Base-by-base conservation (phyloP, 345 rosid genomes). In the Alliaria petiolata region DNA sequence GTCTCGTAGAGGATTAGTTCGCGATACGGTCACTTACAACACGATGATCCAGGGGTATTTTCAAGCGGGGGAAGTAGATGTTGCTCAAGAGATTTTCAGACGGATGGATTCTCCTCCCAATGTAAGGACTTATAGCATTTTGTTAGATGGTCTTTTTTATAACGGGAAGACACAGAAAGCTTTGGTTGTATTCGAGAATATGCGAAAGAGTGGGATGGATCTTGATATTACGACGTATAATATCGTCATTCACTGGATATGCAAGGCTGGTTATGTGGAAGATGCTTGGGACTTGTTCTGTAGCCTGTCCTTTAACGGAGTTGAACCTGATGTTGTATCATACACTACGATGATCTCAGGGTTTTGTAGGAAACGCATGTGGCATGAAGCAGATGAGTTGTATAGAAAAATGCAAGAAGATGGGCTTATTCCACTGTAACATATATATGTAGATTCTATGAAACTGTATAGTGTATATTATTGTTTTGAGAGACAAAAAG, bases 221-320 rank as follows among this genome's bases (percentile, higher is more conserved):
- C 47, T 67, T 26, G 73, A 75, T 75, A 43, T 75, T 7, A 51
- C 72, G 2, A 13, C 16, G 3, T 76, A 65, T 42, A 80, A 40
- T 63, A 60, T 74, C 8, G 47, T 76, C 6, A 76, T 85, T 15
- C 40, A 80, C 7, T 81, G 87, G 49, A 15, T 85, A 80, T 75
- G 83, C 15, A 77, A 62, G 36, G 66, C 34, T 10, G 79, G 75
- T 47, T 28, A 53, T 19, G 71, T 81, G 7, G 77, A 78, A 25
- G 75, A 51, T 19, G 83, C 81, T 11, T 67, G 76, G 71, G 79
- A 58, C 25, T 52, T 72, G 8, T 80, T 74, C 64, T 33, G 64
- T 67, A 57, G 67, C 12, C 64, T 72, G 2, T 15, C 45, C 0
- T 2, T 4, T 10, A 49, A 31, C n/a, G 54, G 12, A 59, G 1